phyloP scores from a whole-genome alignment of 257 asterid species.

The Petrea volubilis region DNA sequence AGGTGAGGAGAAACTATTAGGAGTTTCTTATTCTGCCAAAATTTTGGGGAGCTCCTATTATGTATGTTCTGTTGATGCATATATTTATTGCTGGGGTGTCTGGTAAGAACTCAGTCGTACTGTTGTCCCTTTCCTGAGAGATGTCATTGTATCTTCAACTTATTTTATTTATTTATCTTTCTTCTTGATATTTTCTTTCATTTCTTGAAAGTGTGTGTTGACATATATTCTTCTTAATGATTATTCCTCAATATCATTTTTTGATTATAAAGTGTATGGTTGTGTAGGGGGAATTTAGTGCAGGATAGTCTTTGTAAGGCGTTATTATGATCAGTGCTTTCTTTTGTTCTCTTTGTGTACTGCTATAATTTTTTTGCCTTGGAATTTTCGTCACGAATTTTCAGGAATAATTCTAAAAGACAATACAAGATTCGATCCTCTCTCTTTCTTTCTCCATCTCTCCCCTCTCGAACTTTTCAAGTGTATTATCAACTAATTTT shows the following conservation, averaged over 20 bases:
- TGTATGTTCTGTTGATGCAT: conserved; percentile 12
- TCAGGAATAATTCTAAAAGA: background rate
- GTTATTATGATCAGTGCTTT: background rate
- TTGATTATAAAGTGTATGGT: background rate
- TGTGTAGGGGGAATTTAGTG: background rate
- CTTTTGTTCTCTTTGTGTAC: background rate
- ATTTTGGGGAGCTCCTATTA: background rate
- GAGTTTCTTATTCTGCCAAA: background rate
- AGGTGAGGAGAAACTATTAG: conserved; percentile 46
- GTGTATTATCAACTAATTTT: background rate
- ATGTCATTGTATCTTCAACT: background rate
- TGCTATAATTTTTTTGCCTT: background rate
- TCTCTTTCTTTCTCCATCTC: background rate
- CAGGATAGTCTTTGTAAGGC: background rate
- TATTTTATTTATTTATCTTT: background rate
- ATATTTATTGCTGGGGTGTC: background rate
- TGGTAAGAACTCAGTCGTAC: background rate
- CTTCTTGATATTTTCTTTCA: background rate
- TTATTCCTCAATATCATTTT: background rate
- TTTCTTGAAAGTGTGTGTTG: background rate
- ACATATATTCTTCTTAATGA: background rate
- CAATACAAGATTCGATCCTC: background rate
- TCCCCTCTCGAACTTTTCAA: background rate
- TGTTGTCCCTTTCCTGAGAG: background rate
- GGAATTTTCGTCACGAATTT: background rate